These are phyloP conservation scores for Ganoderma boninense DNA, from an alignment of 1,284 basidiomycete genomes.

Conservation along the genomic window DNA sequence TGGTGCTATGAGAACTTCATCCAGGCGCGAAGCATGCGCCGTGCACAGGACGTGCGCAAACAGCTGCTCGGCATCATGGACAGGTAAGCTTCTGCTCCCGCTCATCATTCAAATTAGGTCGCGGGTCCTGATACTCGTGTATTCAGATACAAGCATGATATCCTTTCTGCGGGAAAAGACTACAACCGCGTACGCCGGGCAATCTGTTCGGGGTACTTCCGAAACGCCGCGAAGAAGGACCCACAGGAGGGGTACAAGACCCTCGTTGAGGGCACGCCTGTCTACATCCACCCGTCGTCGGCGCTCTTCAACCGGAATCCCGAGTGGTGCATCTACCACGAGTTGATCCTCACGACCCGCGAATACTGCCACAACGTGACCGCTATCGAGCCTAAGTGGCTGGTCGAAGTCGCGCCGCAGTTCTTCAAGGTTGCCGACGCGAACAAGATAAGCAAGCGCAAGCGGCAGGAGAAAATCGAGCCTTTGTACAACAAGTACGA, in stretches of 20 bases:
- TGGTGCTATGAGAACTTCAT: constrained; percentile 99
- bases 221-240: constrained; percentile 96
- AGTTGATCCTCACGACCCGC: constrained; percentile 76
- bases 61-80: constrained; percentile 99
- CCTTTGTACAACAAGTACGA: constrained; percentile 91
- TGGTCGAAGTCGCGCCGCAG: constrained; percentile 96
- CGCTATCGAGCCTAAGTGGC: constrained; percentile 98
- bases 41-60: constrained; percentile 98
- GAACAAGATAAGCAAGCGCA: constrained; percentile 96
- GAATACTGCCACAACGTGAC: constrained; percentile 98
- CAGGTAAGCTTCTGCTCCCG: constrained; percentile 59
- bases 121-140: constrained; percentile 26
- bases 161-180: constrained; percentile 90
- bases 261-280: constrained; percentile 95
- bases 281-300: constrained; percentile 98
- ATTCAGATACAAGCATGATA: constrained; percentile 91
- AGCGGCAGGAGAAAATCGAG: constrained; percentile 97
- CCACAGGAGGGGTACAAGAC: constrained; percentile 98
- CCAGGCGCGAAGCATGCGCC: constrained; percentile 94
- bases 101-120: not conserved
- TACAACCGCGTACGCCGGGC: constrained; percentile 95
- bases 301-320: constrained; percentile 95
- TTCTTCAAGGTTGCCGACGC: constrained; percentile 98
- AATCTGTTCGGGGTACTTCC: constrained; percentile 97
- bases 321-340: constrained; percentile 83